Evolutionary conservation across 495 filamentous ascomycete genomes (phyloP), one percentile per base, ranked within the genome.

Genomic region (Penicillium macrosclerotiorum): DNA sequence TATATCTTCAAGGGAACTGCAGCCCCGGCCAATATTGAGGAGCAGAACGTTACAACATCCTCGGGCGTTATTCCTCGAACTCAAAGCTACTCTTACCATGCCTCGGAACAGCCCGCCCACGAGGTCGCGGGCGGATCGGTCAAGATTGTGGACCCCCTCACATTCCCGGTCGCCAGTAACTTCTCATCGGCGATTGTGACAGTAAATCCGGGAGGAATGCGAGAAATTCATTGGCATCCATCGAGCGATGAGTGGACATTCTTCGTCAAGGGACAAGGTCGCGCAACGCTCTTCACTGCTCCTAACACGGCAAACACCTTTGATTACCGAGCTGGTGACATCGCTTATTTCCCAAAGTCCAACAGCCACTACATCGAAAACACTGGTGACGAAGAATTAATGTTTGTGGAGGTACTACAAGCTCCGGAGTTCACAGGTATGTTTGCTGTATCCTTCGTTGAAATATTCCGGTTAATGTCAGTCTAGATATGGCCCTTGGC

Each of bases 151-250:
- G 84, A 88, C 49, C 80, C 82, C 0, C 48, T 62, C 0, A 80
- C 71, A 5, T 88, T 88, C 69, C 84, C 85, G 3, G 65, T 84
- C 8, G 74, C 78, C 3, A 47, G 42, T 20, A 77, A 73, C 51
- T 83, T 87, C 65, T 77, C 79, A 1, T 78, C 79, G 0, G 84
- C 83, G 0, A 55, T 85, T 0, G 81, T 87, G 0, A 82, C 78
- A 1, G 75, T 91, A 13, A 69, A 81, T 30, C 85, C 86, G 0
- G 85, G 85, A 30, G 84, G 80, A 1, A 78, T 91, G 77, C 78
- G 87, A 3, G 87, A 91, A 59, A 78, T 91, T 31, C 86, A 91
- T 64, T 91, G 87, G 86, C 86, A 89, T 51, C 82, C 84, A 0
- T 76, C 73, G 7, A 80, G 78, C 17, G 86, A 89, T 61, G 86